These are phyloP conservation scores for Trypanosoma congolense DNA, from an alignment of 208 protist genomes.

Conservation along the genomic window DNA sequence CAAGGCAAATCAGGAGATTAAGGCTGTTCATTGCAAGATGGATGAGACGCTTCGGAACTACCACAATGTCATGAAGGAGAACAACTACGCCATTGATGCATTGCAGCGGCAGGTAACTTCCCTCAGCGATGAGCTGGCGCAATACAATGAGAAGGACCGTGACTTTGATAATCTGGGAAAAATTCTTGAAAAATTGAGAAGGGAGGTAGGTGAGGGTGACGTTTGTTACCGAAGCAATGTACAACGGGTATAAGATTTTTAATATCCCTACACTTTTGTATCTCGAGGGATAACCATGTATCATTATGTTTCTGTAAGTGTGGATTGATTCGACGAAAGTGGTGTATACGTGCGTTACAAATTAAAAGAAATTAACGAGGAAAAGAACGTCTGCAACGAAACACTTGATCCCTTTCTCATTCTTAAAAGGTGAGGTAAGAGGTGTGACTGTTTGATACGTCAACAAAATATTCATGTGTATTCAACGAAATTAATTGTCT, in stretches of 20 bases:
- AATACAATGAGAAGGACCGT: conserved; percentile 31
- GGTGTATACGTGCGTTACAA: too few relatives aligned
- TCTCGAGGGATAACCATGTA: too few relatives aligned
- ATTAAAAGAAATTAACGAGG: too few relatives aligned
- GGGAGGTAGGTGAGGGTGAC: conserved; percentile 19
- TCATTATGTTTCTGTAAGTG: too few relatives aligned
- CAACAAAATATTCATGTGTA: too few relatives aligned
- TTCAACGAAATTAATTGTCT: too few relatives aligned
- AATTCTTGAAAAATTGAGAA: conserved; percentile 31
- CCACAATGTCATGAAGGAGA: not conserved
- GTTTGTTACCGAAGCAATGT: conserved; percentile 18
- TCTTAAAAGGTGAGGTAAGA: too few relatives aligned
- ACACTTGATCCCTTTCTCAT: too few relatives aligned
- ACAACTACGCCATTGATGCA: conserved; percentile 1
- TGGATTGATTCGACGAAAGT: too few relatives aligned
- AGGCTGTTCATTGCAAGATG: conserved; percentile 12
- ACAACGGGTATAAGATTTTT: conserved; percentile 7
- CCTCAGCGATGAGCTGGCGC: conserved; percentile 28
- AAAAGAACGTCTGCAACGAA: too few relatives aligned
- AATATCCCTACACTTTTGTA: not conserved
- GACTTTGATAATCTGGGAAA: conserved; percentile 42
- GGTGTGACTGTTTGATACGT: too few relatives aligned
- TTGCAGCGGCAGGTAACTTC: conserved; percentile 24
- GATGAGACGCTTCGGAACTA: conserved; percentile 22
- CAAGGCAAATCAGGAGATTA: not conserved